Percentiles rank a stretch among this genome's conserved stretches.
Conservation (phyloP, 2,329 filamentous ascomycete genomes). For the Elsinoe necatrix region DNA sequence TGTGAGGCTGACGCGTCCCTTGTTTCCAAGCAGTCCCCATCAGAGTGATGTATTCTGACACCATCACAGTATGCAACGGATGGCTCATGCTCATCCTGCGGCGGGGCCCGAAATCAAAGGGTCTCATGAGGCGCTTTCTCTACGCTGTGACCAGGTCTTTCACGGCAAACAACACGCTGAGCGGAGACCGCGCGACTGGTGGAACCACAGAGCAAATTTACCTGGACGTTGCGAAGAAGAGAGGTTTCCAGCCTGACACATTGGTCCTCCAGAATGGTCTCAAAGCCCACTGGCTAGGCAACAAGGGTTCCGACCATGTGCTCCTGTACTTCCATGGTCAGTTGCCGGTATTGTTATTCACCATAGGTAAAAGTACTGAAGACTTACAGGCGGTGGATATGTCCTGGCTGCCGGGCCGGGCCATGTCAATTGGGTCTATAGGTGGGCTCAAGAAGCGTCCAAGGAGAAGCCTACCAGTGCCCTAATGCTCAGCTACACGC, state of each 20-base stretch:
- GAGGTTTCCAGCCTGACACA: constrained; percentile 32
- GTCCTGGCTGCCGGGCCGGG: constrained; percentile 39
- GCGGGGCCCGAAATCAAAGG: constrained; percentile 10
- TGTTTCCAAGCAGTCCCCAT: neutral
- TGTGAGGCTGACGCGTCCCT: constrained; percentile 14
- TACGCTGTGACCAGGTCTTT: constrained; percentile 8
- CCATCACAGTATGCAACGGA: constrained; percentile 10
- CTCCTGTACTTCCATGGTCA: constrained; percentile 41
- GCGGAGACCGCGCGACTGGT: constrained; percentile 19
- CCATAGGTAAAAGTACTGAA: neutral
- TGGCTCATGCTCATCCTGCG: constrained; percentile 7
- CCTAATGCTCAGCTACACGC: constrained; percentile 50
- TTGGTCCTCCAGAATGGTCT: constrained; percentile 34
- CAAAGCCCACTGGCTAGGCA: constrained; percentile 41
- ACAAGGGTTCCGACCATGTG: constrained; percentile 31
- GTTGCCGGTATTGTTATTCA: constrained; percentile 20
- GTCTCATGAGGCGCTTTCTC: constrained; percentile 2
- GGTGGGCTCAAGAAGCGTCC: constrained; percentile 36
- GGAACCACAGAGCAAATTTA: constrained; percentile 30
- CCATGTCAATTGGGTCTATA: constrained; percentile 43
- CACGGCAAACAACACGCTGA: constrained; percentile 24
- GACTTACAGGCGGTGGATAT: constrained; percentile 46
- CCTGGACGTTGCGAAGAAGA: constrained; percentile 28
- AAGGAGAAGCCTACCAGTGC: constrained; percentile 35
- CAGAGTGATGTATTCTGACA: neutral